Percentiles rank a stretch among this genome's conserved stretches.
Evolutionary conservation across 2,329 filamentous ascomycete genomes (phyloP).

Genomic region (Trichoderma endophyticum): DNA sequence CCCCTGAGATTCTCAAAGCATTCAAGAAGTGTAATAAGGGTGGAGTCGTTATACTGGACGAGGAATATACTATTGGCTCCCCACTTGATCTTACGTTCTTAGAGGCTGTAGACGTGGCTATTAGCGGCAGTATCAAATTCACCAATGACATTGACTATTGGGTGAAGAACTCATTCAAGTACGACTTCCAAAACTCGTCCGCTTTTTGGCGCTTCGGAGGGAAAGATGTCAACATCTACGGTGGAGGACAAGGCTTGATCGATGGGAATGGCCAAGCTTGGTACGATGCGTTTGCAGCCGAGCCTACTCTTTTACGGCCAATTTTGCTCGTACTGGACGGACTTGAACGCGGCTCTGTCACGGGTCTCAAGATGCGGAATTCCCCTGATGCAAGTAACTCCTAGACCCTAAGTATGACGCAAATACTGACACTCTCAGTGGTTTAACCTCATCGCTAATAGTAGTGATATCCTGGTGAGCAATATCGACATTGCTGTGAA

Average conservation of each 20-base stretch:
- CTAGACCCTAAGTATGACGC: too few species aligned
- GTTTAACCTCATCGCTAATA: slow-evolving; percentile 7
- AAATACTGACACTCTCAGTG: not conserved
- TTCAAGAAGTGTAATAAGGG: not conserved
- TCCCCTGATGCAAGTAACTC: not conserved
- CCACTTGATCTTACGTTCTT: slow-evolving; percentile 3
- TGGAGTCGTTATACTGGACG: not conserved
- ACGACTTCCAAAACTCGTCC: slow-evolving; percentile 2
- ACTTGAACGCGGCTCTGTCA: not conserved
- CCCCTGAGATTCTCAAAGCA: not conserved
- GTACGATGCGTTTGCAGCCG: not conserved
- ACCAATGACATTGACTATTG: not conserved
- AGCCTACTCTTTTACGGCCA: not conserved
- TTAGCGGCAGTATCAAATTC: not conserved
- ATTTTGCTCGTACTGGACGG: not conserved
- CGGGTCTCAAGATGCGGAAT: not conserved
- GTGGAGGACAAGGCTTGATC: not conserved
- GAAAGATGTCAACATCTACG: slow-evolving; percentile 3
- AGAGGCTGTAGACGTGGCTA: not conserved
- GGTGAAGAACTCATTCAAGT: not conserved
- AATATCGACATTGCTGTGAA: slow-evolving; percentile 2
- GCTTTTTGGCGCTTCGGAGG: slow-evolving; percentile 5
- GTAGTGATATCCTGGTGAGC: not conserved
- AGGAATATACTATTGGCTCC: not conserved
- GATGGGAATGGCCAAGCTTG: slow-evolving; percentile 5